Conservation (phyloP, 2,329 filamentous ascomycete species). For the Calonectria ilicicola region DNA sequence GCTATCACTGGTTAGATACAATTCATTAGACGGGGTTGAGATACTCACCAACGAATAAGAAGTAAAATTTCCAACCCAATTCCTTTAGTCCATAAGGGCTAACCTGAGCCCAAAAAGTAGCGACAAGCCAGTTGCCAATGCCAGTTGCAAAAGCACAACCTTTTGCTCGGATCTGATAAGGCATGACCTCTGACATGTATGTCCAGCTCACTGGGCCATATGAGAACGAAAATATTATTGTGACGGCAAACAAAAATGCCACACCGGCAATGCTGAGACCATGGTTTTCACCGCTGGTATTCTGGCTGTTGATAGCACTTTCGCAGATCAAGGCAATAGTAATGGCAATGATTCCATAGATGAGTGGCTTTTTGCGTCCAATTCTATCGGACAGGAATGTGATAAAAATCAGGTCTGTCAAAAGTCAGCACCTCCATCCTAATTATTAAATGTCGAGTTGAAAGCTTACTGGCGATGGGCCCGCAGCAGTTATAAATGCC, state of each 20-base stretch:
- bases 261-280: constrained; percentile 67
- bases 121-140: constrained; percentile 42
- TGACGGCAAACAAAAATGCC: constrained; percentile 69
- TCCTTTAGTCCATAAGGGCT: constrained; percentile 61
- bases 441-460: background rate
- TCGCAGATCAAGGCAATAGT: constrained; percentile 69
- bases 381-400: constrained; percentile 69
- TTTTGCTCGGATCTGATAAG: constrained; percentile 67
- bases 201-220: constrained; percentile 68
- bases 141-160: constrained; percentile 42
- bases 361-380: constrained; percentile 73
- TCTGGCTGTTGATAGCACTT: constrained; percentile 65
- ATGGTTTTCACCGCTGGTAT: constrained; percentile 49
- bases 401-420: constrained; percentile 65
- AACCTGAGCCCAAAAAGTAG: constrained; percentile 67
- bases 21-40: constrained; percentile 41
- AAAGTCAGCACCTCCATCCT: background rate
- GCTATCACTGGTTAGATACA: constrained; percentile 49
- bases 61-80: constrained; percentile 52
- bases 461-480: constrained; percentile 56
- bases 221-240: constrained; percentile 63
- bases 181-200: constrained; percentile 72
- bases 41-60: constrained; percentile 48
- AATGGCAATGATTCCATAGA: constrained; percentile 71
- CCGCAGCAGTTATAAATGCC: constrained; percentile 72